Base-by-base conservation (phyloP, 1,139 yeast genomes). In the Pneumocystis sp. region DNA sequence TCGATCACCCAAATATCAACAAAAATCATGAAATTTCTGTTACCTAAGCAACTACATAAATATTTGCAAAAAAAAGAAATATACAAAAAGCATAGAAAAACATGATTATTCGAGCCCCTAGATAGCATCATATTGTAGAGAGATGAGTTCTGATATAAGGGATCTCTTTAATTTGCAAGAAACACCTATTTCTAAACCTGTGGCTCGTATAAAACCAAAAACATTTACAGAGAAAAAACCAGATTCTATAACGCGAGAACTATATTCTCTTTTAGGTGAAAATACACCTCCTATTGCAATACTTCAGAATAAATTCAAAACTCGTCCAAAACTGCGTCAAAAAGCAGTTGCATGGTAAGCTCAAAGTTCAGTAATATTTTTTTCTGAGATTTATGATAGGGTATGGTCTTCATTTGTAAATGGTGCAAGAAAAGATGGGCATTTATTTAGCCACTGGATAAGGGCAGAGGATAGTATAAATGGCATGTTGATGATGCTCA, bases 181-280 rank as follows among this genome's bases (percentile, higher is more conserved):
- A 50, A 50, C 31, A 10, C n/a, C 29, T 12, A 50, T 50, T 50
- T 50, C 57, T 25, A 50, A 50, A 34, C 57, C 57, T 1, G n/a
- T 50, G 12, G 1, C n/a, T 1, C 57, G 57, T 6, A 17, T 12
- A 8, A 50, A 50, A 50, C 34, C n/a, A 15, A 50, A 50, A 50
- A 25, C 7, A 25, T 29, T 25, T 68, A 12, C 57, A 50, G 57
- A 50, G 4, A 50, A 50, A 25, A 50, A 50, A 50, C 82, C 81
- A 68, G 84, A 89, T 21, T 96, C 96, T 29, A 87, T 93, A 84
- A 95, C 89, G 69, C 81, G 98, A 70, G 98, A 93, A 74, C 79
- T 93, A 65, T 91, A 87, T 75, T 87, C 87, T 70, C 79, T 95
- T 67, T 78, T 95, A 59, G 98, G 99, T 1, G 93, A 95, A 59